Evolutionary conservation across 257 asterid species (phyloP).

Genomic region (Fraxinus pennsylvanica): DNA sequence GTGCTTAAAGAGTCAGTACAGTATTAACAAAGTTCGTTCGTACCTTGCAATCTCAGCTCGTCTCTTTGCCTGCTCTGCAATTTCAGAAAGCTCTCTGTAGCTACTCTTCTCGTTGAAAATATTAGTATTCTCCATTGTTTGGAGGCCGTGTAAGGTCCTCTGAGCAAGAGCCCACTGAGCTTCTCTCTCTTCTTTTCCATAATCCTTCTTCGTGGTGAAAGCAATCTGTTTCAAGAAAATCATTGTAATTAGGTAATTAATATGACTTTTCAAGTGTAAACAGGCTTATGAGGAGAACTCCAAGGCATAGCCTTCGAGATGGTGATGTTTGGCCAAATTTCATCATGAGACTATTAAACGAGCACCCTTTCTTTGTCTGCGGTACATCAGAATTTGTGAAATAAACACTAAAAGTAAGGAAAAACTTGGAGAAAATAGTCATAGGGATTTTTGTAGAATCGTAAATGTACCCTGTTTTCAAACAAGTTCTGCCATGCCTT

Average conservation of each 20-base stretch:
- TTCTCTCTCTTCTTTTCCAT: conserved; percentile 90
- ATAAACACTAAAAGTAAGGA: background rate
- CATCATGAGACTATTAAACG: background rate
- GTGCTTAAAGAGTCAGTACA: background rate
- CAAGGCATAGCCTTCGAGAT: background rate
- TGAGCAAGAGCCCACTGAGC: conserved; percentile 99
- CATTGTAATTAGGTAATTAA: background rate
- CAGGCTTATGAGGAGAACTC: background rate
- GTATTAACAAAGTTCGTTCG: background rate
- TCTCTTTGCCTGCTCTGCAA: conserved; percentile 95
- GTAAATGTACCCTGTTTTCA: conserved; percentile 56
- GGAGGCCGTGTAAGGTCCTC: conserved; percentile 94
- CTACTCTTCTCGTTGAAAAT: conserved; percentile 82
- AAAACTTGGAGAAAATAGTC: background rate
- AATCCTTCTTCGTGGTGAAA: conserved; percentile 87
- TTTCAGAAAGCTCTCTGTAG: conserved; percentile 89
- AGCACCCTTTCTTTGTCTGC: background rate
- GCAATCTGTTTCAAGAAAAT: conserved; percentile 58
- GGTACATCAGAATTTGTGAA: background rate
- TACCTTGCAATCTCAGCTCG: conserved; percentile 98
- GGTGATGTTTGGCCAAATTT: background rate
- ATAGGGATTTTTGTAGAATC: background rate
- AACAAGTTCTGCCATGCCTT: conserved; percentile 87
- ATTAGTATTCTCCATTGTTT: conserved; percentile 55
- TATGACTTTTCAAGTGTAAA: background rate